Conservation (phyloP, 2,329 filamentous ascomycete species). For the Fusarium sp. region DNA sequence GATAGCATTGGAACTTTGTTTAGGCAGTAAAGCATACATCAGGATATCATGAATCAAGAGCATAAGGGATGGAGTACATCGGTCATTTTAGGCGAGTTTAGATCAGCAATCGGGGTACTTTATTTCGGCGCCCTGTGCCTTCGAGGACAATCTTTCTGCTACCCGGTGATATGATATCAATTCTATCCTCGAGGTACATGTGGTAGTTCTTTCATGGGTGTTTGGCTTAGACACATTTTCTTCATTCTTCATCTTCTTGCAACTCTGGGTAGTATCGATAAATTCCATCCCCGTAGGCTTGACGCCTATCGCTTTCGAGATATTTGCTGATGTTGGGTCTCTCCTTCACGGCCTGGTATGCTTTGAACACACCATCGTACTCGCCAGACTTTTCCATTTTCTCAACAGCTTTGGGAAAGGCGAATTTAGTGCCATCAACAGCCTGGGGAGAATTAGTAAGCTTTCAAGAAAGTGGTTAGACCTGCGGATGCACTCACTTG, state of each 20-base stretch:
- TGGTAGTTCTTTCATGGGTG: background rate
- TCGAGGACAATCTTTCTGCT: fast-evolving
- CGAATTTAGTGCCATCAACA: slow-evolving; percentile 70
- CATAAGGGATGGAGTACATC: background rate
- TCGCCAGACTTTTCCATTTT: slow-evolving; percentile 66
- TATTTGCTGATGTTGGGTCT: slow-evolving; percentile 75
- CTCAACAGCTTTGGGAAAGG: slow-evolving; percentile 75
- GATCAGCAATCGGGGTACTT: background rate
- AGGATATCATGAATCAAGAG: background rate
- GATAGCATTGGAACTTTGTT: background rate
- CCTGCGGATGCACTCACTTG: slow-evolving; percentile 62
- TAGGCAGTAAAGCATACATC: background rate
- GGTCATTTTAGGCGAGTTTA: background rate
- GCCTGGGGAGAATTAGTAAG: background rate
- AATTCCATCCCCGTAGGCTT: slow-evolving; percentile 72
- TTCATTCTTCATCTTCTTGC: slow-evolving; percentile 61
- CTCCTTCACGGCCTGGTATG: slow-evolving; percentile 72
- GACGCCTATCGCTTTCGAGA: slow-evolving; percentile 71
- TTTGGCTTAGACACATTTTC: no score
- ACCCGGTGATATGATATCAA: background rate
- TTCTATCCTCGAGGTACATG: background rate
- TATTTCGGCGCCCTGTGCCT: background rate
- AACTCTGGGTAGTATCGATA: slow-evolving; percentile 80
- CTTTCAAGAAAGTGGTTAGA: background rate
- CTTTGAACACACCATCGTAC: slow-evolving; percentile 70